These are phyloP conservation scores for Epipyxis sp. DNA, from an alignment of 108 stramenopile species.

Conservation along the genomic window DNA sequence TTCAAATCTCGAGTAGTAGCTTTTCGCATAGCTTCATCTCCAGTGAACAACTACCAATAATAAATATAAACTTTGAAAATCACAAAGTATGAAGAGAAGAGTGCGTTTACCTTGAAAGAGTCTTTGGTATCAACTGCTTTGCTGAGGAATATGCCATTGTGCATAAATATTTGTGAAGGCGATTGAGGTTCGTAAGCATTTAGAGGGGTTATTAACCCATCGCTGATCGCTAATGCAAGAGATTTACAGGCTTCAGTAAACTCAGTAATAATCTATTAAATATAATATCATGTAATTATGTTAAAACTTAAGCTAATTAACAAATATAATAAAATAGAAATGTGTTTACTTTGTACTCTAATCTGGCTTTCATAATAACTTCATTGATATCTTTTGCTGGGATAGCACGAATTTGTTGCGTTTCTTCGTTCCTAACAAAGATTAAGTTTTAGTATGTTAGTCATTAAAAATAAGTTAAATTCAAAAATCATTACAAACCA, in stretches of 20 bases:
- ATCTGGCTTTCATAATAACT: constrained; percentile 12
- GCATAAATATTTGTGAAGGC: background rate
- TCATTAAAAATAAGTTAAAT: too few species aligned
- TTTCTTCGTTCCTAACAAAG: constrained; percentile 35
- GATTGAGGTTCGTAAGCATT: background rate
- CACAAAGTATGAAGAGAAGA: background rate
- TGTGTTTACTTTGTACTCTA: constrained; percentile 1
- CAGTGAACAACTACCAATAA: background rate
- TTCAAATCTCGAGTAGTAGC: background rate
- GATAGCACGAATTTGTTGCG: constrained; percentile 12
- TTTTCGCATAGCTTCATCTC: constrained; percentile 19
- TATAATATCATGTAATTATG: background rate
- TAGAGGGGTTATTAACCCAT: constrained; percentile 8
- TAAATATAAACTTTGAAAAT: background rate
- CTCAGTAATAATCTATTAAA: constrained; percentile 18
- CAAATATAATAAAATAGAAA: background rate
- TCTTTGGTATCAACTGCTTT: constrained; percentile 9
- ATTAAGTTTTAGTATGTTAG: too few species aligned
- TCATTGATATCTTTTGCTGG: background rate
- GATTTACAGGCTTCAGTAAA: constrained; percentile 15
- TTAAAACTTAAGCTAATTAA: background rate
- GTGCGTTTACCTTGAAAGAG: constrained; percentile 2
- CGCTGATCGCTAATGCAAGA: background rate
- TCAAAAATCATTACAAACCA: too few species aligned
- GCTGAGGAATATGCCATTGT: constrained; percentile 32